phyloP scores from a whole-genome alignment of 2,329 filamentous ascomycete genomes.

The Exophiala spinifera region DNA sequence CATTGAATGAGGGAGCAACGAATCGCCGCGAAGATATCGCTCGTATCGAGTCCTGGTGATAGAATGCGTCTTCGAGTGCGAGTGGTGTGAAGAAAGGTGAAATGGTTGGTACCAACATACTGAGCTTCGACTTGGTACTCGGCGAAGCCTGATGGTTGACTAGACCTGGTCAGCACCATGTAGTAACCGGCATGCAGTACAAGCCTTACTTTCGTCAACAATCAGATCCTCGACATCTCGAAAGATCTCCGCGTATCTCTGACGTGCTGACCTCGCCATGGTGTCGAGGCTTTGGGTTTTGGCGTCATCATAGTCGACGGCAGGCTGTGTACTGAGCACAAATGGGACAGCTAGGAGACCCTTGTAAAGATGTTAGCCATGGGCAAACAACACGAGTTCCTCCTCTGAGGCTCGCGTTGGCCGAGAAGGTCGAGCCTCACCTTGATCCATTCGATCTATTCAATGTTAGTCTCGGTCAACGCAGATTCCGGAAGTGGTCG shows the following conservation, averaged over 20 bases:
- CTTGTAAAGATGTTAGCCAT: constrained; percentile 31
- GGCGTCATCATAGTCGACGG: constrained; percentile 70
- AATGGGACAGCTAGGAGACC: constrained; percentile 91
- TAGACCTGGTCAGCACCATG: constrained; percentile 5
- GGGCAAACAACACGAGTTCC: no score
- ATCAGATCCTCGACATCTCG: constrained; percentile 88
- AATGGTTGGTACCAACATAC: constrained; percentile 83
- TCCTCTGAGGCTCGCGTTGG: no score
- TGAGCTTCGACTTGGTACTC: constrained; percentile 74
- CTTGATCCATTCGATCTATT: constrained; percentile 87
- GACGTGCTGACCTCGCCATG: constrained; percentile 76
- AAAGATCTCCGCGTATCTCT: constrained; percentile 93
- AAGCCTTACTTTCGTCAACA: constrained; percentile 74
- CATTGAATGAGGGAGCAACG: constrained; percentile 95
- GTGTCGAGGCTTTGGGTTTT: constrained; percentile 50
- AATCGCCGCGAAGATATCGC: constrained; percentile 89
- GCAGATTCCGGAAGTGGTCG: not conserved
- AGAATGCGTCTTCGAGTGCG: constrained; percentile 83
- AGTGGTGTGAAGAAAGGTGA: constrained; percentile 92
- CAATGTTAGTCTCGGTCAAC: constrained; percentile 14
- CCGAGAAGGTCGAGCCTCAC: constrained; percentile 33
- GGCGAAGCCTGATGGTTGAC: constrained; percentile 26
- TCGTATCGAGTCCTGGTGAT: constrained; percentile 79
- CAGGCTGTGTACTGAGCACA: constrained; percentile 92
- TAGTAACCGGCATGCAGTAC: not conserved